Percentiles rank a stretch among this genome's conserved stretches.
phyloP scores from a whole-genome alignment of 495 filamentous ascomycete species.

The Lasiosphaeria hispida region DNA sequence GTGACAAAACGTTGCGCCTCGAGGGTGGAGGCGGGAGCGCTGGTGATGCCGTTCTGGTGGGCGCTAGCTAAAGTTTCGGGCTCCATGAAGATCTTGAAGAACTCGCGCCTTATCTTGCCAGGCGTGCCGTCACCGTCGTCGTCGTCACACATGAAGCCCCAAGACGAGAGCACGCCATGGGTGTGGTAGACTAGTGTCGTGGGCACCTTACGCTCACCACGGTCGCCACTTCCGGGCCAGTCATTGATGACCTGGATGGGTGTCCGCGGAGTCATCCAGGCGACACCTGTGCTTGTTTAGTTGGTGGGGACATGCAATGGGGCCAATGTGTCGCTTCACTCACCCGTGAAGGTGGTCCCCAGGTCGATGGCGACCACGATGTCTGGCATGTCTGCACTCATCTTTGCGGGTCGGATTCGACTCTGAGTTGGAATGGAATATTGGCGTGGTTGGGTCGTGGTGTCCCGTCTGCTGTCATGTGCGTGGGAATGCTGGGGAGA shows the following conservation, averaged over 20 bases:
- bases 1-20: constrained; percentile 55
- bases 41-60: constrained; percentile 35
- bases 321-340: not conserved
- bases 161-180: constrained; percentile 42
- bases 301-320: not conserved
- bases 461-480: no score
- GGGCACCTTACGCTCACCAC: constrained; percentile 58
- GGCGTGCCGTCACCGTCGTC: constrained; percentile 34
- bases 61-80: constrained; percentile 31
- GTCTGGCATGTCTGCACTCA: constrained; percentile 37
- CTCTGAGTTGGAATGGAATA: no score
- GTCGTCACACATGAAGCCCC: constrained; percentile 58
- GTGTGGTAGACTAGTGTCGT: constrained; percentile 53
- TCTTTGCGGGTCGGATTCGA: not conserved
- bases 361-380: constrained; percentile 60
- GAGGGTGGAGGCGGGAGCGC: constrained; percentile 27
- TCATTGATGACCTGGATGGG: constrained; percentile 56
- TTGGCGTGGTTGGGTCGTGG: no score
- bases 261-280: constrained; percentile 47
- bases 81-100: constrained; percentile 63
- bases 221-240: constrained; percentile 55
- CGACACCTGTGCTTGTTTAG: constrained; percentile 44
- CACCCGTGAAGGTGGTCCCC: constrained; percentile 62
- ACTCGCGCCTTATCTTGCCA: constrained; percentile 41
- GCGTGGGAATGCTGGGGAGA: no score